Conservation (phyloP, 192 early-diverging fungal species). For the Coemansia sp. region DNA sequence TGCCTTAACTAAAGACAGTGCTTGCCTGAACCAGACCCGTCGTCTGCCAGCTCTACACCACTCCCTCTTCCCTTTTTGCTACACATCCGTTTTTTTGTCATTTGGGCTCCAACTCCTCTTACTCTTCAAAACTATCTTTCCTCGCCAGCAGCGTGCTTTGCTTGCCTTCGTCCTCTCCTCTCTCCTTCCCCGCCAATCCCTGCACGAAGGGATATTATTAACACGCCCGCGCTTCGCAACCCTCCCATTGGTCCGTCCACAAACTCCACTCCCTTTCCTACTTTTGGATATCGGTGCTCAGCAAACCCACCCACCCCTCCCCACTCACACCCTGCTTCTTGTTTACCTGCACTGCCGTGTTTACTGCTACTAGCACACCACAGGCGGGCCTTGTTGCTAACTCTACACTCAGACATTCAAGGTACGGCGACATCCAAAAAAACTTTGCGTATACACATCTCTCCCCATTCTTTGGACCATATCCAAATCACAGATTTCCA, state of each 20-base stretch:
- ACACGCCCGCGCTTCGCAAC: neutral
- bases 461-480: neutral
- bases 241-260: constrained; percentile 4
- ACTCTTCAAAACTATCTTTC: neutral
- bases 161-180: neutral
- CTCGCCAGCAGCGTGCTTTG: neutral
- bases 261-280: neutral
- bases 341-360: neutral
- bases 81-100: neutral
- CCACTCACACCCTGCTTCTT: neutral
- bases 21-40: neutral
- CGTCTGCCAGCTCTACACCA: neutral
- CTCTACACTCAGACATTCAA: neutral
- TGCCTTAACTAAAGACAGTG: neutral
- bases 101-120: neutral
- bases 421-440: neutral
- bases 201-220: constrained; percentile 9
- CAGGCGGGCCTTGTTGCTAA: neutral
- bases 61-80: neutral
- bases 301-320: no score
- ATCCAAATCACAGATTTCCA: neutral
- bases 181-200: constrained; percentile 3
- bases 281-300: constrained; percentile 3
- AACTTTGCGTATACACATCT: neutral
- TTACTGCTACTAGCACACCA: neutral